Evolutionary conservation across 176 grass and related monocot genomes (phyloP).

Genomic region (Carex cristatella): DNA sequence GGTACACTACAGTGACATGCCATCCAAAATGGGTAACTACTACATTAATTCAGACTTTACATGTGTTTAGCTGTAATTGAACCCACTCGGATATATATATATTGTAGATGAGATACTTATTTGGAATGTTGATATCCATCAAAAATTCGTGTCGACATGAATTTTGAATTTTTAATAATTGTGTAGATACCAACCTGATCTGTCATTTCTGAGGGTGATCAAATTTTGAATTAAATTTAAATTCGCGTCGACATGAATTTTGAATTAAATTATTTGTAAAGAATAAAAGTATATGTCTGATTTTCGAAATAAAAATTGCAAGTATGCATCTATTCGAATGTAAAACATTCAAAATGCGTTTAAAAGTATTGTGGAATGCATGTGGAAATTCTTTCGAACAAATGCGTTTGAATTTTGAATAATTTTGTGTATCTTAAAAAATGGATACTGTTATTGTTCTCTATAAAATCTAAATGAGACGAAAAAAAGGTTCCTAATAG

Average conservation of each 20-base stretch:
- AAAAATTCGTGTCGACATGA: background rate
- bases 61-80: background rate
- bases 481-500: background rate
- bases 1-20: background rate
- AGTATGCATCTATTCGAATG: background rate
- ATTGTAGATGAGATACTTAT: background rate
- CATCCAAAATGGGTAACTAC: background rate
- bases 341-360: background rate
- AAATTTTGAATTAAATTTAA: no score
- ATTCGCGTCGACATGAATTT: no score
- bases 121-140: background rate
- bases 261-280: background rate
- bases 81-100: background rate
- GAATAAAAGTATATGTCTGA: background rate
- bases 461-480: background rate
- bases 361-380: background rate
- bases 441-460: no score
- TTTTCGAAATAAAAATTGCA: background rate
- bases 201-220: background rate
- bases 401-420: background rate
- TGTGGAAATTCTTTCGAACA: background rate
- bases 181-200: background rate
- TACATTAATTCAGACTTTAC: background rate
- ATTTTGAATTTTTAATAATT: background rate
- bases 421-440: background rate